phyloP scores from a whole-genome alignment of 1,139 yeast genomes.

The Yamadazyma oceani region DNA sequence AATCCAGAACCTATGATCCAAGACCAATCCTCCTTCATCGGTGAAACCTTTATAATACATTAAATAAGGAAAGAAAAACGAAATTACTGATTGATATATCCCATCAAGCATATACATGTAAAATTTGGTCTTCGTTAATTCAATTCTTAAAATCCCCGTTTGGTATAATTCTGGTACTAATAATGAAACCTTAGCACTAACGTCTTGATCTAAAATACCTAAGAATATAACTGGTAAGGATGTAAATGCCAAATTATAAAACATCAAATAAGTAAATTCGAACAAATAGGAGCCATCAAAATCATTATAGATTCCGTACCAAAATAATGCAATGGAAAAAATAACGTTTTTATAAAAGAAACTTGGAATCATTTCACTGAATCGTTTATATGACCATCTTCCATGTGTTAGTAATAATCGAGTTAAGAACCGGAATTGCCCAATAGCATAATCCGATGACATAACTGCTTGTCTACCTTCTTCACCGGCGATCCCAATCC shows the following conservation, averaged over 20 bases:
- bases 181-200: conserved; percentile 73
- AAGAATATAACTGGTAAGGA: conserved; percentile 89
- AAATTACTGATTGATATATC: conserved; percentile 77
- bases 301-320: conserved; percentile 85
- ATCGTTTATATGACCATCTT: conserved; percentile 90
- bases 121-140: conserved; percentile 79
- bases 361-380: conserved; percentile 92
- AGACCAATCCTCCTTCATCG: conserved; percentile 58
- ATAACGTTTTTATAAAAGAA: conserved; percentile 91
- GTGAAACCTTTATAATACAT: conserved; percentile 57
- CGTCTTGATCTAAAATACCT: conserved; percentile 94
- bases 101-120: conserved; percentile 88
- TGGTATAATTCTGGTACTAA: conserved; percentile 89
- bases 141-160: conserved; percentile 77
- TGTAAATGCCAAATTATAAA: conserved; percentile 92
- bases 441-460: conserved; percentile 96
- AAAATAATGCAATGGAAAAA: conserved; percentile 83
- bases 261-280: conserved; percentile 89
- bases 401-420: conserved; percentile 87
- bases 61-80: conserved; percentile 86
- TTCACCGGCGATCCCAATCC: conserved; percentile 98
- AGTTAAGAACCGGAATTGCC: conserved; percentile 85
- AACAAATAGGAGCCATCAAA: conserved; percentile 92
- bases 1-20: conserved; percentile 83
- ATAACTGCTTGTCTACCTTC: conserved; percentile 98